Conservation (phyloP, 192 early-diverging fungal species). For the Phlyctochytrium planicorne region DNA sequence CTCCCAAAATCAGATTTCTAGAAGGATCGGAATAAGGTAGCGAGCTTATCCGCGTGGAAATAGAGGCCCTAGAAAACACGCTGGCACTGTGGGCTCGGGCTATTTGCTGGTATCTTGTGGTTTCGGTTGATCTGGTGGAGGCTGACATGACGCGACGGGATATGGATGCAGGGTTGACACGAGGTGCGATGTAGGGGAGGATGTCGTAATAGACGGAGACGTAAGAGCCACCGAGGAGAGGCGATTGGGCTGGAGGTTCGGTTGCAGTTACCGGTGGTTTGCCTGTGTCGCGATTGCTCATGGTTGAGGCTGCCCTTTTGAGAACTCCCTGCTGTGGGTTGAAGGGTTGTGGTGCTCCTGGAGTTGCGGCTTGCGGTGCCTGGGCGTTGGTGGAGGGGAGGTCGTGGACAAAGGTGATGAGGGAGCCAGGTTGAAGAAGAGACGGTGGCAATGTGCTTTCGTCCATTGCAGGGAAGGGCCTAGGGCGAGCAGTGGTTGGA, state of each 20-base stretch:
- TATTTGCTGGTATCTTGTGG: too few species aligned
- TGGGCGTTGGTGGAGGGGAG: background rate
- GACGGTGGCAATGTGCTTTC: background rate
- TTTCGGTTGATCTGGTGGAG: too few species aligned
- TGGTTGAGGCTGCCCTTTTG: background rate
- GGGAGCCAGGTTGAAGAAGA: background rate
- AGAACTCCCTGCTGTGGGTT: background rate
- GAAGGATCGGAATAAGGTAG: too few species aligned
- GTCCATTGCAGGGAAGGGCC: too few species aligned
- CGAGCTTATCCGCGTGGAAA: too few species aligned
- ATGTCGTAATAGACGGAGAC: slow-evolving; percentile 5
- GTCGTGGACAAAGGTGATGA: slow-evolving; percentile 5
- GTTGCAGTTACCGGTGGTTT: background rate
- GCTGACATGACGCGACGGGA: too few species aligned
- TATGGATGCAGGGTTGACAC: too few species aligned
- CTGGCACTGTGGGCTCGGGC: too few species aligned
- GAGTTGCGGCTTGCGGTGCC: background rate
- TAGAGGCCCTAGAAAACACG: too few species aligned
- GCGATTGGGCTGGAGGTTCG: background rate
- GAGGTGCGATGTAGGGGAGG: slow-evolving; percentile 1
- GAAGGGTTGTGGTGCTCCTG: background rate
- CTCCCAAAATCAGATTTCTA: too few species aligned
- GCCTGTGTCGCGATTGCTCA: background rate
- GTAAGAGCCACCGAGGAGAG: background rate
- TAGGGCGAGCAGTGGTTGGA: background rate